These are phyloP conservation scores for Phytopythium oedochilum DNA, from an alignment of 352 stramenopile genomes.

Conservation along the genomic window DNA sequence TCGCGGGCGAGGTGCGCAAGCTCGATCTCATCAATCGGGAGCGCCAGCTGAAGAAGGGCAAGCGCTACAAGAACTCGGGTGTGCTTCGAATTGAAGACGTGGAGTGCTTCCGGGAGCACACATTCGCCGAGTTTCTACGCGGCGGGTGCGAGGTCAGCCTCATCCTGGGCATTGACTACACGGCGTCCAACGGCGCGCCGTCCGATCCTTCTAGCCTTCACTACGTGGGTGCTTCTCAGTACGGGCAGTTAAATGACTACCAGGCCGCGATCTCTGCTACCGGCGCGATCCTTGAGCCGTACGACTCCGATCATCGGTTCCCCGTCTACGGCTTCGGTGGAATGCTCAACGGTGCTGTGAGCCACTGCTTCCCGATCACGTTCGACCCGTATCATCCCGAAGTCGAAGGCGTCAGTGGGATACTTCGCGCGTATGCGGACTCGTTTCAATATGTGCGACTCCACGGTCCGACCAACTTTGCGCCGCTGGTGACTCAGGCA, in stretches of 20 bases:
- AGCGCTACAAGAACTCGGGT: constrained; percentile 73
- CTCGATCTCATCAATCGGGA: constrained; percentile 65
- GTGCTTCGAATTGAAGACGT: constrained; percentile 48
- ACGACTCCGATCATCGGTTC: constrained; percentile 72
- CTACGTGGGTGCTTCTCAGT: constrained; percentile 44
- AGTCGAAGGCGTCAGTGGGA: constrained; percentile 57
- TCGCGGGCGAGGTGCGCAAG: constrained; percentile 41
- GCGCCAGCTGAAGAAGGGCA: constrained; percentile 61
- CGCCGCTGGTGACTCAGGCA: constrained; percentile 65
- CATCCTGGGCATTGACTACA: constrained; percentile 82
- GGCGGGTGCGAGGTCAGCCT: constrained; percentile 72
- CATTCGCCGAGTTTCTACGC: constrained; percentile 67
- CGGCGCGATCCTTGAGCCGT: constrained; percentile 65
- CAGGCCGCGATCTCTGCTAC: constrained; percentile 66
- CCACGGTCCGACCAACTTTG: constrained; percentile 76
- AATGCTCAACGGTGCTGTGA: constrained; percentile 50
- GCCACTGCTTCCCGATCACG: constrained; percentile 70
- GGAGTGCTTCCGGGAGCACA: constrained; percentile 60
- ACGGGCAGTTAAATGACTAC: constrained; percentile 74
- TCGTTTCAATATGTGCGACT: constrained; percentile 67
- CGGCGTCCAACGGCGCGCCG: constrained; percentile 51
- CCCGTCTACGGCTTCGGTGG: constrained; percentile 82
- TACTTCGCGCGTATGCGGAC: constrained; percentile 54
- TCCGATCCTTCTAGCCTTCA: constrained; percentile 51
- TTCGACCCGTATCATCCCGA: constrained; percentile 58